phyloP scores from a whole-genome alignment of 768 basidiomycete genomes.

The Sistotremastrum niveocremeum region DNA sequence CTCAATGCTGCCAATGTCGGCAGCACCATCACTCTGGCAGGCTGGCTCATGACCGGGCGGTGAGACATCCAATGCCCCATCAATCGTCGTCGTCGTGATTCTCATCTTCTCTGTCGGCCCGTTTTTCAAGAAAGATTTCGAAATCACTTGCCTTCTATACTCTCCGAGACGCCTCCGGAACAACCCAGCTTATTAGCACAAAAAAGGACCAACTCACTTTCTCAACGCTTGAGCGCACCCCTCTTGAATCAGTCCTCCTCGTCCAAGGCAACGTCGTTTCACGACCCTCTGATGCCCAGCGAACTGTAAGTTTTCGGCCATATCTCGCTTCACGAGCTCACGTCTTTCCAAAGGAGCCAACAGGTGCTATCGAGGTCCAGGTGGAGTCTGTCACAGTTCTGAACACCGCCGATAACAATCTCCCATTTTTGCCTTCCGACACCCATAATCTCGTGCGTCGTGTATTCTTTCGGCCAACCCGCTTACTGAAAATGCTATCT shows the following conservation, averaged over 20 bases:
- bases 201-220: slow-evolving; percentile 14
- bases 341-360: slow-evolving; percentile 29
- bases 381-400: slow-evolving; percentile 59
- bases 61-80: slow-evolving; percentile 24
- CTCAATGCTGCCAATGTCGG: slow-evolving; percentile 41
- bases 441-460: slow-evolving; percentile 54
- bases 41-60: slow-evolving; percentile 78
- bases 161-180: slow-evolving; percentile 66
- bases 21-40: slow-evolving; percentile 52
- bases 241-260: slow-evolving; percentile 67
- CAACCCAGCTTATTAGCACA: slow-evolving; percentile 63
- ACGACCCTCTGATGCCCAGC: slow-evolving; percentile 49
- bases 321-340: slow-evolving; percentile 15
- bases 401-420: slow-evolving; percentile 52
- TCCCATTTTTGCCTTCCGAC: slow-evolving; percentile 84
- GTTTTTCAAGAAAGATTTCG: slow-evolving; percentile 43
- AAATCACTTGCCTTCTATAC: slow-evolving; percentile 74
- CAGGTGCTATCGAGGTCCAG: slow-evolving; percentile 72
- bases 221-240: slow-evolving; percentile 26
- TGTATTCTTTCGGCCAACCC: background rate
- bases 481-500: slow-evolving; percentile 1
- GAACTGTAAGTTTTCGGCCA: slow-evolving; percentile 28
- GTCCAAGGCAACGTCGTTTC: slow-evolving; percentile 59
- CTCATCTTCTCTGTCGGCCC: slow-evolving; percentile 19
- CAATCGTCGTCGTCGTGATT: background rate